Percentiles rank a stretch among this genome's conserved stretches.
These are phyloP conservation scores for Cladophialophora bantiana DNA, from an alignment of 2,329 filamentous ascomycete genomes.

Conservation along the genomic window DNA sequence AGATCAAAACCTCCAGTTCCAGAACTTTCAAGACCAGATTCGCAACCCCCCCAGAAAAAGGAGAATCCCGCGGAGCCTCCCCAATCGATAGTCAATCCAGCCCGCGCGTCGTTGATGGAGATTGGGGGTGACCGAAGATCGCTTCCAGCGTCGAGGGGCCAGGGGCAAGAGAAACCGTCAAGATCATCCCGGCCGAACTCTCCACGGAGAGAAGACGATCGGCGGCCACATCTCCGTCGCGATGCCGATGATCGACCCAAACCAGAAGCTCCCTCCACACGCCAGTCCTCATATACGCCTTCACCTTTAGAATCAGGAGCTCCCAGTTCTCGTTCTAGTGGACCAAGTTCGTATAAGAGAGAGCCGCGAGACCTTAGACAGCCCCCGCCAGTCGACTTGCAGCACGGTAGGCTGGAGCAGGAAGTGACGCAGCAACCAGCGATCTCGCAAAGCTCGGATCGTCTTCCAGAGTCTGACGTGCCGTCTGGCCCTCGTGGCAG, in stretches of 20 bases:
- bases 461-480: conserved; percentile 48
- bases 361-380: conserved; percentile 30
- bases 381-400: conserved; percentile 48
- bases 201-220: conserved; percentile 39
- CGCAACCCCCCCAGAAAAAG: conserved; percentile 36
- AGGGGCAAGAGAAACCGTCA: conserved; percentile 31
- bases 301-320: conserved; percentile 18
- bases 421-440: conserved; percentile 45
- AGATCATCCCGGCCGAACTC: conserved; percentile 38
- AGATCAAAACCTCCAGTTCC: conserved; percentile 35
- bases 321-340: conserved; percentile 16
- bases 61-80: conserved; percentile 33
- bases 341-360: conserved; percentile 25
- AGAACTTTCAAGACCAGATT: conserved; percentile 26
- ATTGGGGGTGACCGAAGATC: conserved; percentile 33
- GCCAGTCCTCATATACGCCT: conserved; percentile 13
- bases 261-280: conserved; percentile 17
- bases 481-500: conserved; percentile 62
- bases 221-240: conserved; percentile 31
- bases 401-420: conserved; percentile 56
- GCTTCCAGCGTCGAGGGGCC: conserved; percentile 24
- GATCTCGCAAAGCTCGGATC: conserved; percentile 54
- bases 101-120: conserved; percentile 44
- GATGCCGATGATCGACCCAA: conserved; percentile 36
- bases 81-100: conserved; percentile 40